These are phyloP conservation scores for Chlamydomonas eustigma DNA, from an alignment of 139 green algal genomes.

Conservation along the genomic window DNA sequence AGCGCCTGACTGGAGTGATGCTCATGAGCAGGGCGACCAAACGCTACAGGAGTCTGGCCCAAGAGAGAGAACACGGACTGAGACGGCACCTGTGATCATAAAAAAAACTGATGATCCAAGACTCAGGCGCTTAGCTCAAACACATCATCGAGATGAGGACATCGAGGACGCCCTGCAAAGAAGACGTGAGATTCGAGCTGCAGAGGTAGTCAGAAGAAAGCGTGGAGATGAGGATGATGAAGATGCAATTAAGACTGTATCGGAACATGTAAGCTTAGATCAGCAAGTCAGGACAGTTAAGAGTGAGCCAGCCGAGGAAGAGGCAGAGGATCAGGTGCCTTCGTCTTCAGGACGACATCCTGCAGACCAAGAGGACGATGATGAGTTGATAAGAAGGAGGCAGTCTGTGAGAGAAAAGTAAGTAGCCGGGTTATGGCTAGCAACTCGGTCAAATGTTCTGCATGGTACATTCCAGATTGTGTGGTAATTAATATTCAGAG, in stretches of 20 bases:
- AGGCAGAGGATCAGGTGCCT: slow-evolving; percentile 12
- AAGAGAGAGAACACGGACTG: slow-evolving; percentile 43
- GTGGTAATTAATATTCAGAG: too few relatives aligned
- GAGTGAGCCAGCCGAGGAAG: too few relatives aligned
- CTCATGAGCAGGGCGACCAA: slow-evolving; percentile 24
- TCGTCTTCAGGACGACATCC: background rate
- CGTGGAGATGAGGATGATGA: slow-evolving; percentile 15
- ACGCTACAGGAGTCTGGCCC: background rate
- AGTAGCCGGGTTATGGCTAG: too few relatives aligned
- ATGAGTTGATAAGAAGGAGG: slow-evolving; percentile 39
- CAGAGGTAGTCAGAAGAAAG: slow-evolving; percentile 34
- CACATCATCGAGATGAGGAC: slow-evolving; percentile 23
- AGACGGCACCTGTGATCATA: slow-evolving; percentile 60
- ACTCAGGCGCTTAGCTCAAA: slow-evolving; percentile 45
- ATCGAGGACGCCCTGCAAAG: slow-evolving; percentile 27
- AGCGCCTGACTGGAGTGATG: slow-evolving; percentile 72
- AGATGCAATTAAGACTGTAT: too few relatives aligned
- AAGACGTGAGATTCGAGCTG: slow-evolving; percentile 37
- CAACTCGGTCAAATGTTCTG: too few relatives aligned
- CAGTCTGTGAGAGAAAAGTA: slow-evolving; percentile 50
- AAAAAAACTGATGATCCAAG: slow-evolving; percentile 59
- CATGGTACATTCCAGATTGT: too few relatives aligned
- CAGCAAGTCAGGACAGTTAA: too few relatives aligned
- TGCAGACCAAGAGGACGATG: slow-evolving; percentile 41
- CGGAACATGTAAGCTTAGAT: too few relatives aligned